phyloP scores from a whole-genome alignment of 2,329 filamentous ascomycete species.

The Fusarium setosum region DNA sequence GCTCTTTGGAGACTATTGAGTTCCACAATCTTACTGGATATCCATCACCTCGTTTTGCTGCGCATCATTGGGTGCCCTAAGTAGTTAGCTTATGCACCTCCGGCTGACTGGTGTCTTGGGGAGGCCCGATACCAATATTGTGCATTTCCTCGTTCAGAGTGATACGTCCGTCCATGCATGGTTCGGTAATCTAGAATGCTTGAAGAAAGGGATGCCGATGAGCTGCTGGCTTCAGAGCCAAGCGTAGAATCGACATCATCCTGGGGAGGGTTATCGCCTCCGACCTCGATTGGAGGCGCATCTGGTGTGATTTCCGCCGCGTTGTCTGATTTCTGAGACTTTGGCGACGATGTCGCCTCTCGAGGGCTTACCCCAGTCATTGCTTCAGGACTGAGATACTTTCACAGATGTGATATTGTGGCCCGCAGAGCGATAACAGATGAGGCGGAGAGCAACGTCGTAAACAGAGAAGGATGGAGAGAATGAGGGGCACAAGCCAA shows the following conservation, averaged over 20 bases:
- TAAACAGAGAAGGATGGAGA: too few species aligned
- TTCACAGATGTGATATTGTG: too few species aligned
- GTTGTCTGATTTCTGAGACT: too few species aligned
- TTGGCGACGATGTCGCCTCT: too few species aligned
- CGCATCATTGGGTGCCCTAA: slow-evolving; percentile 7
- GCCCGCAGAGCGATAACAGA: too few species aligned
- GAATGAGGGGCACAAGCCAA: too few species aligned
- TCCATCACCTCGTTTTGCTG: slow-evolving; percentile 9
- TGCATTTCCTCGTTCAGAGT: background rate
- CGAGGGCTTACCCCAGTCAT: too few species aligned
- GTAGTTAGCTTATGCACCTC: background rate
- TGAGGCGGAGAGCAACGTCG: too few species aligned
- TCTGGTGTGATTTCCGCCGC: too few species aligned
- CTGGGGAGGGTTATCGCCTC: background rate
- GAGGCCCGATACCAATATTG: background rate
- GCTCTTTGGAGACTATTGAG: too few species aligned
- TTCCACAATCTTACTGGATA: background rate
- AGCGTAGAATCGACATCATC: background rate
- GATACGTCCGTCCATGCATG: background rate
- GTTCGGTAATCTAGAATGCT: background rate
- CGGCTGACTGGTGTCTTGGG: background rate
- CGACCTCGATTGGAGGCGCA: background rate
- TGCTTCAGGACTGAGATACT: too few species aligned
- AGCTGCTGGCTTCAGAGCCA: background rate
- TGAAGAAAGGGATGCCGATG: background rate